phyloP scores from a whole-genome alignment of 140 eudicot species.

The Bidens hawaiensis region DNA sequence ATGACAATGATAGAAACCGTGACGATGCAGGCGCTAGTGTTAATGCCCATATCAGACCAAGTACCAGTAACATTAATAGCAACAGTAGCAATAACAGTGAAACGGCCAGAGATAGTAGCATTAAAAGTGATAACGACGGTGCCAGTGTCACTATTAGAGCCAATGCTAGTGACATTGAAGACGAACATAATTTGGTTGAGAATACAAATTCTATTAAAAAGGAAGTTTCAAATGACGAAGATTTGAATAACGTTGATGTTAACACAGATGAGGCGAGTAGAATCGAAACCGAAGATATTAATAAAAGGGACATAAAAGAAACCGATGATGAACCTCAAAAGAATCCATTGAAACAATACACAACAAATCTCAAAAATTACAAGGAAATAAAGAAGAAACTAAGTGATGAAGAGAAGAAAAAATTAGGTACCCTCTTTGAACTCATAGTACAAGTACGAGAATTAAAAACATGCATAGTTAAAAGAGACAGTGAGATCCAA shows the following conservation, averaged over 20 bases:
- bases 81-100: too few relatives aligned
- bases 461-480: slow-evolving; percentile 39
- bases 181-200: neutral
- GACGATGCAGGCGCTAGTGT: too few relatives aligned
- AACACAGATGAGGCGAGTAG: neutral
- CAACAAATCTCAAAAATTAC: slow-evolving; percentile 54
- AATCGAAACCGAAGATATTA: neutral
- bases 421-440: slow-evolving; percentile 39
- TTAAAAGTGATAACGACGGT: neutral
- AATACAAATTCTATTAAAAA: neutral
- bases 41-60: too few relatives aligned
- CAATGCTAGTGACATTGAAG: neutral
- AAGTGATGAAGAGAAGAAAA: slow-evolving; percentile 52
- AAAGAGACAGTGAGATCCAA: slow-evolving; percentile 65
- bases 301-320: neutral
- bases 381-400: slow-evolving; percentile 69
- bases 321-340: slow-evolving; percentile 15
- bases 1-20: neutral
- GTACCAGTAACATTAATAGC: too few relatives aligned
- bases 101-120: neutral
- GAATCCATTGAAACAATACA: slow-evolving; percentile 60
- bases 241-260: neutral
- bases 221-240: neutral
- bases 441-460: slow-evolving; percentile 50
- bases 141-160: too few relatives aligned